These are phyloP conservation scores for Cladophialophora exuberans DNA, from an alignment of 2,329 filamentous ascomycete species.

Conservation along the genomic window DNA sequence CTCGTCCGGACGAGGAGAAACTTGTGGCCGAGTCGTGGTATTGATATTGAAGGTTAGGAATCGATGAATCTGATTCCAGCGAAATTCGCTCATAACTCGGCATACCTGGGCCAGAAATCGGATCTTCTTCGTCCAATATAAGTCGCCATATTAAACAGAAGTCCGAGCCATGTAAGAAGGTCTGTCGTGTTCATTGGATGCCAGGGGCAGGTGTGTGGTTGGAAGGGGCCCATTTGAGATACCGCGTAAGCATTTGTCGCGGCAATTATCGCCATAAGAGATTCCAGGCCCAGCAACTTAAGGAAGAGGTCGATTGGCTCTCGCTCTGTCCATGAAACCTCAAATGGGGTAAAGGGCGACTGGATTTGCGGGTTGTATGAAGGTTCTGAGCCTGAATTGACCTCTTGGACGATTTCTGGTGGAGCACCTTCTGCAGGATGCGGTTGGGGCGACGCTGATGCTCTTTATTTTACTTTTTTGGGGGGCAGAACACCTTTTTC, in stretches of 20 bases:
- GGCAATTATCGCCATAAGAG: not conserved
- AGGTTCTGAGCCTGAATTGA: no score
- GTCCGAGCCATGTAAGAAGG: not conserved
- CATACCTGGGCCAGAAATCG: not conserved
- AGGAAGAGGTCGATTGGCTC: no score
- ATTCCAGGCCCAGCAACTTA: not conserved
- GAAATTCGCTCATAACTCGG: not conserved
- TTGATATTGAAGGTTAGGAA: slow-evolving; percentile 1
- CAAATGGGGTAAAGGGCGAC: not conserved
- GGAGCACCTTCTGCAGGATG: no score
- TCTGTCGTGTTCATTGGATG: not conserved
- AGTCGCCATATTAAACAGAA: slow-evolving; percentile 7
- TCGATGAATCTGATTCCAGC: slow-evolving; percentile 12
- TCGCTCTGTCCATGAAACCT: not conserved
- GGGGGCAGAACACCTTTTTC: no score
- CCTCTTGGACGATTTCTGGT: no score
- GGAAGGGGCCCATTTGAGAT: not conserved
- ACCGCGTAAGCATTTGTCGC: not conserved
- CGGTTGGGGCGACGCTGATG: no score
- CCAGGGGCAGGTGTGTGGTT: not conserved
- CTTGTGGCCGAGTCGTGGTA: not conserved
- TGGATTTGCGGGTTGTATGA: not conserved
- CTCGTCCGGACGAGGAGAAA: not conserved
- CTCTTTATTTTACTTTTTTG: no score
- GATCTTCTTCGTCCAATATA: slow-evolving; percentile 2